Evolutionary conservation across 257 asterid species (phyloP), one percentile per base, ranked within the genome.

Genomic region (Primulina huaijiensis): DNA sequence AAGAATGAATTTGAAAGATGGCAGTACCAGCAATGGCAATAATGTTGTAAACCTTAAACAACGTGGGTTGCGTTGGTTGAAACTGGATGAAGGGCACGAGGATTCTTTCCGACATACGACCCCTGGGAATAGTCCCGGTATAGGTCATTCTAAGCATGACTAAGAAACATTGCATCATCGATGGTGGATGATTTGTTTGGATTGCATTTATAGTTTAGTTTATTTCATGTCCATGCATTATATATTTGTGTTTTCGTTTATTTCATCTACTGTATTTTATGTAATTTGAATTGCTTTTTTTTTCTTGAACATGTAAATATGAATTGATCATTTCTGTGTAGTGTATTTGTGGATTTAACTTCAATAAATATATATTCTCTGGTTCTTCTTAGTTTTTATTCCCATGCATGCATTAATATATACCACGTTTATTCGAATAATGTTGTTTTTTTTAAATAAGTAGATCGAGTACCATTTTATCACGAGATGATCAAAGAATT

Each of bases 111-210:
- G 90, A 60, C 91, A 84, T 3, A 85, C 93, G 1, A 70, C 69
- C 3, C 95, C 93, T 0, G 97, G 95, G 3, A 81, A 77, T 9
- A 90, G 97, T 43, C 97, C 97, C 0, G 97, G 97, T 60, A 86
- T 90, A 60, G 97, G 97, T 56, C 95, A 90, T 68, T 81, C 92
- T 37, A 83, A 69, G 68, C 97, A 88, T 59, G 85, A 82, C 55
- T 83, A 61, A 66, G 53, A 16, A 14, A 34, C 23, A 19, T 61
- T 55, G 62, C 53, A 31, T 53, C 21, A 10, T 14, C 9, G 8
- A 34, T 38, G 65, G 14, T 17, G 55, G 30, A 55, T 62, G 27
- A 14, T 33, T 6, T 55, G 71, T 60, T 57, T 57, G 66, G 46
- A 10, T 55, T 61, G 55, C 5, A 31, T 68, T 19, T 63, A 10